Percentiles rank a stretch among this genome's conserved stretches.
phyloP scores from a whole-genome alignment of 2,329 filamentous ascomycete genomes.

The Xylariomycetidae sp. region DNA sequence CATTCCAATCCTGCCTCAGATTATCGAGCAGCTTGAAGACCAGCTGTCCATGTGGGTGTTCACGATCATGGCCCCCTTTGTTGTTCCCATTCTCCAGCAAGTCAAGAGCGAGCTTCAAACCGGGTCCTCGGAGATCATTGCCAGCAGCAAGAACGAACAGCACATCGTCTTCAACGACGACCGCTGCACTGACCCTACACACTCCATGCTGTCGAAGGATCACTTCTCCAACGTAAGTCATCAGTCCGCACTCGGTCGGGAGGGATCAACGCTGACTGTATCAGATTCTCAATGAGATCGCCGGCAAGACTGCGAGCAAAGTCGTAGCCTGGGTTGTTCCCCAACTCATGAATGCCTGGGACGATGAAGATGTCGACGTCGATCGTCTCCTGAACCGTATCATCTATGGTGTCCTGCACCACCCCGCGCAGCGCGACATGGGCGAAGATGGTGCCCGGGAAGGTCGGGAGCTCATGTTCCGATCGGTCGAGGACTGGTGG shows the following conservation, averaged over 20 bases:
- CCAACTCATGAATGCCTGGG: constrained; percentile 83
- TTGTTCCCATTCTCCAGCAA: constrained; percentile 80
- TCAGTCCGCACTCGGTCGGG: no score
- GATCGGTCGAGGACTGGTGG: constrained; percentile 84
- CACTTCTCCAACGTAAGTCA: constrained; percentile 75
- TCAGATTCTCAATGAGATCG: constrained; percentile 77
- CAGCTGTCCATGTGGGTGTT: constrained; percentile 88
- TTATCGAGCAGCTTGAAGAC: constrained; percentile 82
- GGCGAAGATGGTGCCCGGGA: constrained; percentile 68
- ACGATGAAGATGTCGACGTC: constrained; percentile 68
- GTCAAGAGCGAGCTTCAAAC: constrained; percentile 83
- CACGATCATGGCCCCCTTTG: constrained; percentile 81
- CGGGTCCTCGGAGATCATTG: constrained; percentile 81
- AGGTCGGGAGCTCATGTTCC: constrained; percentile 72
- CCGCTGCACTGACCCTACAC: constrained; percentile 72
- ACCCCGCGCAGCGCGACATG: constrained; percentile 71
- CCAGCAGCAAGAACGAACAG: constrained; percentile 79
- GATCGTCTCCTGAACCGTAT: constrained; percentile 70
- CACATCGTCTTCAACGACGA: constrained; percentile 83
- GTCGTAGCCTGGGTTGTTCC: constrained; percentile 83
- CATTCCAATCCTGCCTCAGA: constrained; percentile 77
- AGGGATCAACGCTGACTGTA: no score
- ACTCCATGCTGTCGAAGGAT: constrained; percentile 94
- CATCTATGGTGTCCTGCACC: constrained; percentile 78
- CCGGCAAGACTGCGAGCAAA: constrained; percentile 74